Evolutionary conservation across 2,329 filamentous ascomycete species (phyloP).

Genomic region (Pseudogymnoascus sp.): DNA sequence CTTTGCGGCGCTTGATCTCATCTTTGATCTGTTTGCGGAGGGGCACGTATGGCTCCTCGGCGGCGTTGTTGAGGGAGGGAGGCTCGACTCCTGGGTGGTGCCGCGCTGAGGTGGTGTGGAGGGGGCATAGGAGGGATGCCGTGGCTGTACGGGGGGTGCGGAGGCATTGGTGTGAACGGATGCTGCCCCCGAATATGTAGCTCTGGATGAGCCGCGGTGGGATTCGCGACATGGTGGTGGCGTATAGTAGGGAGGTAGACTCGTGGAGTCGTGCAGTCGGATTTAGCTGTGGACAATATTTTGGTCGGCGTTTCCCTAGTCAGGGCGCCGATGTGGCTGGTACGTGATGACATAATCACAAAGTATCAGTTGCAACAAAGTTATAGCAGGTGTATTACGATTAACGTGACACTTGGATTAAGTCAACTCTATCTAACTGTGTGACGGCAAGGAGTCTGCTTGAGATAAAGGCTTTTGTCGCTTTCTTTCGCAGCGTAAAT

Average conservation of each 20-base stretch:
- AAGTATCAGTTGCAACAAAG: background rate
- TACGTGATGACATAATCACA: background rate
- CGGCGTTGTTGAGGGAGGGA: constrained; percentile 8
- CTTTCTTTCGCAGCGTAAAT: background rate
- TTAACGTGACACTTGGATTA: background rate
- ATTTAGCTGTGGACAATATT: background rate
- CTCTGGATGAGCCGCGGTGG: constrained; percentile 21
- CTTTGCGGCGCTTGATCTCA: constrained; percentile 46
- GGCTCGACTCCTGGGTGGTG: background rate
- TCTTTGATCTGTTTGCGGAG: constrained; percentile 68
- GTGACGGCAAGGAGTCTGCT: background rate
- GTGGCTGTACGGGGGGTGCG: constrained; percentile 13
- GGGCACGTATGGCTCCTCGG: constrained; percentile 31
- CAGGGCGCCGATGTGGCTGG: background rate
- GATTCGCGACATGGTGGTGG: constrained; percentile 21
- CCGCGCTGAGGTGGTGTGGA: constrained; percentile 9
- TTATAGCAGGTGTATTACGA: background rate
- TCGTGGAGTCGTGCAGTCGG: background rate
- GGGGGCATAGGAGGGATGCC: constrained; percentile 14
- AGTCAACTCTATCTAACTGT: background rate
- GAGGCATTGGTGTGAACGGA: constrained; percentile 22
- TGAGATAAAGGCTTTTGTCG: background rate
- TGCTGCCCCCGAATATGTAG: constrained; percentile 25
- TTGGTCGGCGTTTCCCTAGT: background rate
- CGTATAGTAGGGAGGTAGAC: background rate